phyloP scores from a whole-genome alignment of 345 rosid genomes.

The Brassica carinata region DNA sequence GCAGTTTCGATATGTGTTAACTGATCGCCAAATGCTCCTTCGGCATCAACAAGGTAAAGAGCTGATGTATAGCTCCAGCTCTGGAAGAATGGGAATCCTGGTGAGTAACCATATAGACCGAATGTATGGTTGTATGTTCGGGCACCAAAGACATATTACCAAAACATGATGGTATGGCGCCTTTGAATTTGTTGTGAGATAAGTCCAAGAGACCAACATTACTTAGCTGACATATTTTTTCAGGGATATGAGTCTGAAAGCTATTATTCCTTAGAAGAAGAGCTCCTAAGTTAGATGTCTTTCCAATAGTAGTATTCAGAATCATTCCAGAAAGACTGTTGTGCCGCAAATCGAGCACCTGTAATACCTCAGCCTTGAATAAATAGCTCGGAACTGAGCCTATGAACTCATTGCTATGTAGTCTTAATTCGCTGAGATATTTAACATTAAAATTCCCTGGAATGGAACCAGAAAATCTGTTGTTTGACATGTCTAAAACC shows the following conservation, averaged over 20 bases:
- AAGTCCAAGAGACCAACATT: neutral
- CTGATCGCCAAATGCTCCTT: neutral
- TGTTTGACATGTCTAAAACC: neutral
- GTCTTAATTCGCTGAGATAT: neutral
- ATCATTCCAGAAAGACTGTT: neutral
- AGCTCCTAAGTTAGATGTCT: neutral
- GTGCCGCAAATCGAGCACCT: neutral
- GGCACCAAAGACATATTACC: neutral
- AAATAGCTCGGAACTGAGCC: neutral
- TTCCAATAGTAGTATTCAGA: neutral
- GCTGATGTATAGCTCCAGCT: neutral
- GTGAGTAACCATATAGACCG: neutral
- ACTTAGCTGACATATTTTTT: neutral
- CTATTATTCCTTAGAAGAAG: neutral
- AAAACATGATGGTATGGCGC: neutral
- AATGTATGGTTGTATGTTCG: neutral
- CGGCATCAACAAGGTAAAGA: neutral
- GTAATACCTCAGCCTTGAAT: neutral
- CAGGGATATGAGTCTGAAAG: neutral
- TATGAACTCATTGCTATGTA: neutral
- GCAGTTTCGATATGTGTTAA: neutral
- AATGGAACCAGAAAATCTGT: neutral
- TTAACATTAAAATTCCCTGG: neutral
- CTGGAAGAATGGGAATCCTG: neutral
- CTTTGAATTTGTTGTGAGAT: neutral